These are phyloP conservation scores for Brassica incana DNA, from an alignment of 345 rosid species.

Conservation along the genomic window DNA sequence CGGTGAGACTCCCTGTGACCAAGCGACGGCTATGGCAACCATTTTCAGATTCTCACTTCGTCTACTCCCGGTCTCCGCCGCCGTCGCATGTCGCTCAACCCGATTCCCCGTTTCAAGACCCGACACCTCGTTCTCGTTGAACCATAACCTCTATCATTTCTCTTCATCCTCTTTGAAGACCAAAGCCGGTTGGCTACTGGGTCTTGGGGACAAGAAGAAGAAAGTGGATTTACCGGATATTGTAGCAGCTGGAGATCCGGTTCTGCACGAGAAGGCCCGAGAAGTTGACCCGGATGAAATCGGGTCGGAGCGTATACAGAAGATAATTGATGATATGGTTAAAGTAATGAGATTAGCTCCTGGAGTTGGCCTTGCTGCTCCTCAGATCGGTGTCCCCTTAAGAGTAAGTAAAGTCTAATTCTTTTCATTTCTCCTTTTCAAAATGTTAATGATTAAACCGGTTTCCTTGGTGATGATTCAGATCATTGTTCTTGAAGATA, in stretches of 20 bases:
- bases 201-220: constrained; percentile 69
- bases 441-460: neutral
- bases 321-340: constrained; percentile 81
- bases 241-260: constrained; percentile 89
- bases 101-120: constrained; percentile 24
- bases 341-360: constrained; percentile 78
- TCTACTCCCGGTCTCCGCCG: constrained; percentile 49
- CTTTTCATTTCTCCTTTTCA: neutral
- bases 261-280: constrained; percentile 75
- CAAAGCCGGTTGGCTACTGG: constrained; percentile 90
- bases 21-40: constrained; percentile 48
- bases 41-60: constrained; percentile 56
- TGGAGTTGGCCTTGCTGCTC: constrained; percentile 98
- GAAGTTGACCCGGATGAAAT: constrained; percentile 75
- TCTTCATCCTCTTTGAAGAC: constrained; percentile 42
- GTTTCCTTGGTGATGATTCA: constrained; percentile 33
- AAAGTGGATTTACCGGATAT: constrained; percentile 58
- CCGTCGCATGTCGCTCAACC: constrained; percentile 29
- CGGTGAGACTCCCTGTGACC: neutral
- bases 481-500: constrained; percentile 93
- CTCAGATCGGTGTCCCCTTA: constrained; percentile 86
- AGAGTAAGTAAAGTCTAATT: constrained; percentile 39
- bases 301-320: constrained; percentile 79
- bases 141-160: constrained; percentile 31
- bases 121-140: neutral